phyloP scores from a whole-genome alignment of 2,329 filamentous ascomycete species.

The Ophiobolus disseminans region DNA sequence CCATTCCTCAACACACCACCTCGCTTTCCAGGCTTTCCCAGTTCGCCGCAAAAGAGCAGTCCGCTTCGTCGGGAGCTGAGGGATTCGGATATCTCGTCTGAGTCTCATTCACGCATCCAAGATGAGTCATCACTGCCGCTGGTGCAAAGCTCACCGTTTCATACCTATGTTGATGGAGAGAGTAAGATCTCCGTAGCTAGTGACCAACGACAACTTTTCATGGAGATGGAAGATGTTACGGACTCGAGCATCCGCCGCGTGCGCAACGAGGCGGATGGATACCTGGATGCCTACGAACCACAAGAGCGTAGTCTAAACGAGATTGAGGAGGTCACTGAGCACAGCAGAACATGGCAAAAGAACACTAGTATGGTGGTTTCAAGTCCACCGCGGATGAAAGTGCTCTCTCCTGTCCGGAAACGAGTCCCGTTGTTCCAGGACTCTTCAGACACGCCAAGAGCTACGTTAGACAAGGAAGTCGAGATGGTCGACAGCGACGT shows the following conservation, averaged over 20 bases:
- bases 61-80: slow-evolving; percentile 42
- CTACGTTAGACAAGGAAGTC: neutral
- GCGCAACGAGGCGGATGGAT: slow-evolving; percentile 43
- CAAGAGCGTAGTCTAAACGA: slow-evolving; percentile 42
- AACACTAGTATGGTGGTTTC: slow-evolving; percentile 25
- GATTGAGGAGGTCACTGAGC: slow-evolving; percentile 46
- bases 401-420: slow-evolving; percentile 23
- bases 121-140: slow-evolving; percentile 41
- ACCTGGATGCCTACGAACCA: slow-evolving; percentile 42
- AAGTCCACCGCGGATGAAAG: slow-evolving; percentile 31
- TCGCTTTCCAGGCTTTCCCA: slow-evolving; percentile 31
- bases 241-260: slow-evolving; percentile 38
- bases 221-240: slow-evolving; percentile 39
- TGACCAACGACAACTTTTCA: slow-evolving; percentile 39
- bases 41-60: slow-evolving; percentile 44
- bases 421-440: slow-evolving; percentile 15
- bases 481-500: too few species aligned
- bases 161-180: slow-evolving; percentile 35
- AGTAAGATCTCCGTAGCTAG: slow-evolving; percentile 36
- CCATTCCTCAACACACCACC: slow-evolving; percentile 44
- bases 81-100: slow-evolving; percentile 33
- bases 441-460: slow-evolving; percentile 1
- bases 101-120: slow-evolving; percentile 24
- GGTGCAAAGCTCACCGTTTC: slow-evolving; percentile 44
- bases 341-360: slow-evolving; percentile 30